Conservation (phyloP, 176 grass and related monocot species). For the Carex myosuroides region DNA sequence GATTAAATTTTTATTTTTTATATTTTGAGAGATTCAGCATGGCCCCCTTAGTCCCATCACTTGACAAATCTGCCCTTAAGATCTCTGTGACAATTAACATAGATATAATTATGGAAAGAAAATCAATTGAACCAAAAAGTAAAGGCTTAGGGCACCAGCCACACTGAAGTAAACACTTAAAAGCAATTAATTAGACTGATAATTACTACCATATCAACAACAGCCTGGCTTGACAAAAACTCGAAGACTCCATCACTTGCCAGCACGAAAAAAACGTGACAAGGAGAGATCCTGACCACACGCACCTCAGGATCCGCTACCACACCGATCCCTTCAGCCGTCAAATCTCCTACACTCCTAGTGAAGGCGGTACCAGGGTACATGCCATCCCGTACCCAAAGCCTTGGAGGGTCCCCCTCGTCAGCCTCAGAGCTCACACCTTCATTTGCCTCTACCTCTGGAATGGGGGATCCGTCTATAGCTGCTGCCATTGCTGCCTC, state of each 20-base stretch:
- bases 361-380: slow-evolving; percentile 95
- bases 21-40: background rate
- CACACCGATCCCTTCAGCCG: slow-evolving; percentile 70
- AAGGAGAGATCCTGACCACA: slow-evolving; percentile 48
- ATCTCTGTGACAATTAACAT: background rate
- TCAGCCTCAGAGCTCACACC: slow-evolving; percentile 38
- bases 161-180: background rate
- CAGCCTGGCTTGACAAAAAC: slow-evolving; percentile 85
- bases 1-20: background rate
- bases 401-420: slow-evolving; percentile 83
- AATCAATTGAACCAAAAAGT: background rate
- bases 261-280: slow-evolving; percentile 75
- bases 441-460: background rate
- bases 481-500: slow-evolving; percentile 41
- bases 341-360: slow-evolving; percentile 75
- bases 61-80: background rate
- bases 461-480: background rate
- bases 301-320: slow-evolving; percentile 77
- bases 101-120: background rate
- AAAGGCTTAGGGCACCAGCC: background rate
- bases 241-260: slow-evolving; percentile 95
- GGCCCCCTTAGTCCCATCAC: background rate
- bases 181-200: background rate
- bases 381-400: slow-evolving; percentile 80
- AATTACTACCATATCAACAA: slow-evolving; percentile 72